Conservation (phyloP, 305 asterid species). For the Fraxinus paxiana region DNA sequence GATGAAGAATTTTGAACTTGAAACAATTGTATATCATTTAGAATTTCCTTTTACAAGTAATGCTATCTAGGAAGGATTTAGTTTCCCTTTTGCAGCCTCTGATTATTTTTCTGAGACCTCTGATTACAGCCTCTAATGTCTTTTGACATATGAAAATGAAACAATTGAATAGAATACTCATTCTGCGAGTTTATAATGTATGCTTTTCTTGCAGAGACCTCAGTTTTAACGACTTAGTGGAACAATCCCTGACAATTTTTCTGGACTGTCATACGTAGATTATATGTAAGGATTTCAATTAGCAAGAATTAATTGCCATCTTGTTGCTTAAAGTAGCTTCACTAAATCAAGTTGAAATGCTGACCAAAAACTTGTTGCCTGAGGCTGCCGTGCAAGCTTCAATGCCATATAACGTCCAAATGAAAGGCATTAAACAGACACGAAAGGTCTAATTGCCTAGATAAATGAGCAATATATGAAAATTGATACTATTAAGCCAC, state of each 20-base stretch:
- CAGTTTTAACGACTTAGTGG: conserved; percentile 65
- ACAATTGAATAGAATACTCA: not conserved
- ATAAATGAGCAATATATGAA: too few species aligned
- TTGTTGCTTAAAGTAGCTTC: not conserved
- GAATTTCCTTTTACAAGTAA: not conserved
- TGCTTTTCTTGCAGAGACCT: conserved; percentile 49
- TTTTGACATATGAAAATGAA: not conserved
- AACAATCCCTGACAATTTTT: conserved; percentile 39
- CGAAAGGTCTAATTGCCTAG: not conserved
- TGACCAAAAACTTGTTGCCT: not conserved
- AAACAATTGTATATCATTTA: not conserved
- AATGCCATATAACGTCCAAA: not conserved
- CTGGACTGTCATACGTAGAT: conserved; percentile 15
- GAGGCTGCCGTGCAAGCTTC: not conserved
- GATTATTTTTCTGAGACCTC: too few species aligned
- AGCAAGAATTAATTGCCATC: not conserved
- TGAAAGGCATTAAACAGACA: not conserved
- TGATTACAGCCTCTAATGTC: too few species aligned
- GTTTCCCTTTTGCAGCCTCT: too few species aligned
- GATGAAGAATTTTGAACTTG: not conserved
- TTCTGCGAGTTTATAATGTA: not conserved
- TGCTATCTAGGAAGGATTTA: not conserved
- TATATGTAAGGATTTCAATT: conserved; percentile 42
- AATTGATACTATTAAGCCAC: too few species aligned
- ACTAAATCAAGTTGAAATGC: not conserved